Base-by-base conservation (phyloP, 306 rosid species). In the Rosa lucieae region DNA sequence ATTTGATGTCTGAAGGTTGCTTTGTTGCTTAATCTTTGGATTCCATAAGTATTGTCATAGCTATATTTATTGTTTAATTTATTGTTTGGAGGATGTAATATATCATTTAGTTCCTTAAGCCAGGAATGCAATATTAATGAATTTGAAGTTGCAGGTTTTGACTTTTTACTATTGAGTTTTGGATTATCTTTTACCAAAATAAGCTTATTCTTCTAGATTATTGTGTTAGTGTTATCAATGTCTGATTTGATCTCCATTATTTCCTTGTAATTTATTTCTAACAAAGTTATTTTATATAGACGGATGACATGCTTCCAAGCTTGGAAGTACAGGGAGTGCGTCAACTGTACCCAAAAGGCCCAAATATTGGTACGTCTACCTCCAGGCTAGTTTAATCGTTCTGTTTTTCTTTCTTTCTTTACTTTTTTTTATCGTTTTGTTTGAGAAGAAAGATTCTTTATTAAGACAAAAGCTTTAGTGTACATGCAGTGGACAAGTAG, bases 1-100 rank as follows among this genome's bases (percentile, higher is more conserved):
- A 51, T 83, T 80, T 39, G 55, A 23, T 67, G 11, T 62, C 59
- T 35, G 75, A 75, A 70, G 55, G 2, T 42, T 58, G 6, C 39
- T 53, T 65, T 49, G 18, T 72, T 32, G 35, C 35, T 32, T 43
- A 3, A 52, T 15, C 11, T 23, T 8, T 21, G 67, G 67, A 12
- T 61, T 17, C 39, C 12, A 23, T 21, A 61, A 61, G 67, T 29
- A 10, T 61, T 3, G 17, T 26, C 10, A 17, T 10, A 61, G 6
- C 39, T 23, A 26, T 17, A 52, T 32, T 1, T 32, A 32, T 32
- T 32, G 35, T 1, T 32, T 32, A 32, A 32, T 59, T 61, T 61
- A 26, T 42, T 56, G 43, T 40, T n/a, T 43, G 47, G 20, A 29
- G 47, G 8, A 44, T 44, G 26, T 6, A 18, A 62, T 32, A 46